Base-by-base conservation (phyloP, 192 early-diverging fungal genomes). In the Obelidium mucronatum region DNA sequence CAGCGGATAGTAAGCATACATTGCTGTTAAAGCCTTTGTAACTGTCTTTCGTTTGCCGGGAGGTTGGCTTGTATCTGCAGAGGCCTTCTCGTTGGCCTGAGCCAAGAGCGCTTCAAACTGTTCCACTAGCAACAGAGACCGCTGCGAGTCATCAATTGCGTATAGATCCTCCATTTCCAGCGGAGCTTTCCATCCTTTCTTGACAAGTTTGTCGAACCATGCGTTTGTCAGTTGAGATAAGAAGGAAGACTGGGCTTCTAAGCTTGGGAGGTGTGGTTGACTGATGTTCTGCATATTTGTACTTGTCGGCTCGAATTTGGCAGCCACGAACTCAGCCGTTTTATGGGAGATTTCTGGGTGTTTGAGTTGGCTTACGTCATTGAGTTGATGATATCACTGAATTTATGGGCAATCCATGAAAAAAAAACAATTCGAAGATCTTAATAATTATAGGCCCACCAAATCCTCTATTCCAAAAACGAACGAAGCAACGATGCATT, bases 121-220 rank as follows among this genome's bases (percentile, higher is more conserved):
- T 19, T 68, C 52, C 3, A 40, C 75, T 19, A 76, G 63, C 6
- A 40, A 48, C 2, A 40, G 34, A 74, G 35, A 71, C 82, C 80
- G 24, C 37, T 75, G 34, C 79, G 36, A 37, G 17, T 78, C 72
- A 19, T 84, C 60, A 11, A 65, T 35, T 24, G 56, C 42, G 61
- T 69, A 74, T 11, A 88, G 31, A n/a, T 72, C 24, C 52, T 74
- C 33, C 55, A 82, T 78, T 31, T 87, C 85, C 33, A 95, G 83
- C 34, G 84, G 86, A 24, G 82, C 77, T 60, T 71, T 83, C 64
- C 82, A 83, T 36, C 85, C 92, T 17, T 82, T 79, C 30, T 78
- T 69, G 61, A 95, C 78, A n/a, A 95, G 60, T 13, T 84, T 75
- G 76, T 84, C 83, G 3, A 88, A 73, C 87, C 92, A 77, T 11